Evolutionary conservation across 371 early-diverging fungal species (phyloP).

Genomic region (Syncephalis plumigaleata): DNA sequence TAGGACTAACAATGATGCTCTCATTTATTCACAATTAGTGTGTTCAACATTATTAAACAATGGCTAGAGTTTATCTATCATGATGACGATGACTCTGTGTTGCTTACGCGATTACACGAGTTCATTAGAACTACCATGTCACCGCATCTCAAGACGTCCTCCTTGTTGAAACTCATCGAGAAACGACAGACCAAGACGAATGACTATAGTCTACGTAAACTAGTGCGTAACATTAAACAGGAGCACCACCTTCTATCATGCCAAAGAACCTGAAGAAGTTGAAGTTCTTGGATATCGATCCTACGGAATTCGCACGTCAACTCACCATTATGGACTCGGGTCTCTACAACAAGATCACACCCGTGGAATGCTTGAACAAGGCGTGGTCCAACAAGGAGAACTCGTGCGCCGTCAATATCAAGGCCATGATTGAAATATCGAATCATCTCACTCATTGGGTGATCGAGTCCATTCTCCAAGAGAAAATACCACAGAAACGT

Average conservation of each 20-base stretch:
- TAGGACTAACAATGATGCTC: no score
- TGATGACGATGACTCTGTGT: slow-evolving; percentile 44
- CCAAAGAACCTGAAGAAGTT: slow-evolving; percentile 43
- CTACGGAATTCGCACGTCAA: slow-evolving; percentile 86
- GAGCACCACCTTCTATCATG: slow-evolving; percentile 43
- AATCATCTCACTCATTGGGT: slow-evolving; percentile 77
- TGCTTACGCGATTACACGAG: no score
- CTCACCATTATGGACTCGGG: slow-evolving; percentile 73
- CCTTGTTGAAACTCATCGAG: slow-evolving; percentile 40
- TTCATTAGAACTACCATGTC: no score
- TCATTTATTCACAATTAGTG: slow-evolving; percentile 16
- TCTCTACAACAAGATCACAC: slow-evolving; percentile 59
- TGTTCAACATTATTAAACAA: slow-evolving; percentile 75
- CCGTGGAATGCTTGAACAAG: slow-evolving; percentile 74
- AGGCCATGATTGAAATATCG: slow-evolving; percentile 51
- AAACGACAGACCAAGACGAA: slow-evolving; percentile 32
- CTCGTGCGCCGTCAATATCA: slow-evolving; percentile 38
- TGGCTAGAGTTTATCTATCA: slow-evolving; percentile 83
- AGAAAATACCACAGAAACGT: slow-evolving; percentile 63
- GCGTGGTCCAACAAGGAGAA: slow-evolving; percentile 67
- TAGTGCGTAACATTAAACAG: slow-evolving; percentile 36
- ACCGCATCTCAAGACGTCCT: no score
- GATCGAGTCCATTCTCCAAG: slow-evolving; percentile 58
- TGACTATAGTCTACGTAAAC: slow-evolving; percentile 28
- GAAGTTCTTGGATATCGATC: slow-evolving; percentile 68